Conservation (phyloP, 306 rosid species). For the Fragaria ananassa region DNA sequence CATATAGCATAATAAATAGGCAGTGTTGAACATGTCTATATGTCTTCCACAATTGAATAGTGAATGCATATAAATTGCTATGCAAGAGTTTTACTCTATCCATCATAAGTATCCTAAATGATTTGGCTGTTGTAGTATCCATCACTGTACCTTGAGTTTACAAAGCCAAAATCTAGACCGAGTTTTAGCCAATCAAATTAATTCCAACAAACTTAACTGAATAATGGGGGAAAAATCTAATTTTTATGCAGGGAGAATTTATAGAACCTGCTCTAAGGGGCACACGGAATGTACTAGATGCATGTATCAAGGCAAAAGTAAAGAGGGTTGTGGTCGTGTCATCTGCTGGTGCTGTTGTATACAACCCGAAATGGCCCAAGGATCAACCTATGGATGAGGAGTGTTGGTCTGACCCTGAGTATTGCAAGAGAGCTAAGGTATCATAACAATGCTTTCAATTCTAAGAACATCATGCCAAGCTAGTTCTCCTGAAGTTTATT, state of each 20-base stretch:
- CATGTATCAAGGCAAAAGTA: not conserved
- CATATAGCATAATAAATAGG: no score
- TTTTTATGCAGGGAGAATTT: constrained; percentile 2
- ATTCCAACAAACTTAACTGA: no score
- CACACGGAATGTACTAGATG: constrained; percentile 11
- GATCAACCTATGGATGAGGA: constrained; percentile 12
- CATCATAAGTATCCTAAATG: no score
- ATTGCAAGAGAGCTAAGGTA: constrained; percentile 9
- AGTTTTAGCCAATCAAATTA: not conserved
- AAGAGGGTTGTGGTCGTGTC: constrained; percentile 14
- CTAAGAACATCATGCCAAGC: not conserved
- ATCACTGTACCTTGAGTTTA: not conserved
- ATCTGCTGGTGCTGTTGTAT: not conserved
- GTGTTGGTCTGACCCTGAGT: constrained; percentile 15
- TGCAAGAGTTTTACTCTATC: not conserved
- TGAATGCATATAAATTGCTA: not conserved
- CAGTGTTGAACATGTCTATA: not conserved
- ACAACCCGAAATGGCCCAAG: constrained; percentile 18
- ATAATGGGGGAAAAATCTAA: not conserved
- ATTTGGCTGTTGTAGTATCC: no score
- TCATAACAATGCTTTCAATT: not conserved
- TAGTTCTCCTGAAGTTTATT: no score
- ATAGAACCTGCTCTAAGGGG: constrained; percentile 15
- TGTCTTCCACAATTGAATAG: not conserved
- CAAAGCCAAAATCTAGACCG: not conserved